Base-by-base conservation (phyloP, 2,329 filamentous ascomycete species). In the Talaromyces sp. region DNA sequence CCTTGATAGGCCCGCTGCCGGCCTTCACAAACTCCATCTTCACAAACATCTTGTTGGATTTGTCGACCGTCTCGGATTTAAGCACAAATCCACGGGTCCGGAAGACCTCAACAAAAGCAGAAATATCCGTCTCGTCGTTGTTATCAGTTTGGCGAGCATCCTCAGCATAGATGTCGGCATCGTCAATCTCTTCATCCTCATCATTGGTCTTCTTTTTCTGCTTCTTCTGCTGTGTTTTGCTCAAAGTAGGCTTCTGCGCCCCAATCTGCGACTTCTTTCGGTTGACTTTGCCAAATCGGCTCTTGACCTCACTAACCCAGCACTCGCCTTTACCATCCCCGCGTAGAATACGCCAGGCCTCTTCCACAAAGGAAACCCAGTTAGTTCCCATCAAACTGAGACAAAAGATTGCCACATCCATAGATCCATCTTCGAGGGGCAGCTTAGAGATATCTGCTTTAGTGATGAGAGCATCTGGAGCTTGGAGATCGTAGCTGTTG, bases 351-450 rank as follows among this genome's bases (percentile, higher is more conserved):
- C 94, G 87, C 78, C 91, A 96, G 13, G 93, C 93, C 77, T 99
- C 94, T 75, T 97, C 94, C 65, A 99, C 84, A 71, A 99, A 97
- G 64, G 91, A 87, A 48, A 96, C 83, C 93, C 94, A 99, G 77
- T 99, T 99, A 50, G 94, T 99, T 68, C 94, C 94, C 94, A 99
- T 99, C 54, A 99, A 84, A 45, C 93, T 94, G 29, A 99, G 82
- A 73, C 94, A 99, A 79, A 97, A 97, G 62, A 99, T 87, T 44
- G 90, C 90, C 4, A 99, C 82, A 71, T 99, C 91, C 56, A 91
- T 86, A 56, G 83, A 86, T 40, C 85, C 87, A 62, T 92, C 86
- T 4, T 79, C 78, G 0, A 96, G 77, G 0, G 93, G 93, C 1
- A 99, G 78, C 54, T 88, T 83, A 27, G 91, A 88, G 47, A 97